These are phyloP conservation scores for Trichoderma sp. DNA, from an alignment of 2,329 filamentous ascomycete species.

Conservation along the genomic window DNA sequence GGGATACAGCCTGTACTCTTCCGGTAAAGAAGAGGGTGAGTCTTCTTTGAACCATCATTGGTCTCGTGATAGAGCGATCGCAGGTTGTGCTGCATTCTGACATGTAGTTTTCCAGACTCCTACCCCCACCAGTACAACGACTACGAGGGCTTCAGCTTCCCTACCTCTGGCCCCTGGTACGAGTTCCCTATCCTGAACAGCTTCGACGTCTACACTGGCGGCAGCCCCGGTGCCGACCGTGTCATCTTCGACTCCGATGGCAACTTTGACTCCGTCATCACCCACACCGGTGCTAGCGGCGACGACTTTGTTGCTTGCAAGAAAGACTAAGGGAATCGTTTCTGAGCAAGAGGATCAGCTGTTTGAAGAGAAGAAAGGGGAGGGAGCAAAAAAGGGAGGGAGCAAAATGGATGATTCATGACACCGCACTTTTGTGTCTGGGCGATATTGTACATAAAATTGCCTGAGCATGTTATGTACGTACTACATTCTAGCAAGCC, in stretches of 20 bases:
- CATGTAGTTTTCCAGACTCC: slow-evolving; percentile 7
- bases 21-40: background rate
- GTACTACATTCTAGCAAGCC: slow-evolving; percentile 10
- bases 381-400: background rate
- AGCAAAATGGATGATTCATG: background rate
- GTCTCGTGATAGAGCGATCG: background rate
- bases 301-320: slow-evolving; percentile 68
- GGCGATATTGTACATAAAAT: background rate
- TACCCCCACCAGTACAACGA: slow-evolving; percentile 46
- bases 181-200: slow-evolving; percentile 42
- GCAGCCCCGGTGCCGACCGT: slow-evolving; percentile 63
- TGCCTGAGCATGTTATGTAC: slow-evolving; percentile 5
- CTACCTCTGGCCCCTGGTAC: slow-evolving; percentile 40
- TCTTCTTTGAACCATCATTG: background rate
- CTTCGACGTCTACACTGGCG: slow-evolving; percentile 40
- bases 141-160: slow-evolving; percentile 42
- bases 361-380: background rate
- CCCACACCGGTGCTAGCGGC: slow-evolving; percentile 68
- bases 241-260: slow-evolving; percentile 60
- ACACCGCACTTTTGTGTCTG: background rate
- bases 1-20: slow-evolving; percentile 11
- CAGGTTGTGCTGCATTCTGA: background rate
- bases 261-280: slow-evolving; percentile 64
- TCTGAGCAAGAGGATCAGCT: background rate
- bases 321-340: background rate